Conservation (phyloP, 1,139 yeast species). For the Diutina siamensis region DNA sequence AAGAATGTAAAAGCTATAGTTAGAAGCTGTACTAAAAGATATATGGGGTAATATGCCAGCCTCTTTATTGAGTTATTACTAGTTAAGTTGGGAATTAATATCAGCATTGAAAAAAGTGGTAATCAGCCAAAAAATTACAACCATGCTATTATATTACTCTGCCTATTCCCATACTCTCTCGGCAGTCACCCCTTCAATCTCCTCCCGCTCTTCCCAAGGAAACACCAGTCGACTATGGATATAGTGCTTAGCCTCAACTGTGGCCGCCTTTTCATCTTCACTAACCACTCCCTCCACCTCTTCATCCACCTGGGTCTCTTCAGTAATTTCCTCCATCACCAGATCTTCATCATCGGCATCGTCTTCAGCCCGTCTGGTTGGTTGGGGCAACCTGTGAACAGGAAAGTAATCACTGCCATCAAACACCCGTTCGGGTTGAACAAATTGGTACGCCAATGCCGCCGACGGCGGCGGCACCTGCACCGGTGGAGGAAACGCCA, state of each 20-base stretch:
- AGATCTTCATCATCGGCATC: not conserved
- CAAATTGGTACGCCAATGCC: not conserved
- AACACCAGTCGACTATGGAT: constrained; percentile 13
- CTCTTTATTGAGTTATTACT: too few species aligned
- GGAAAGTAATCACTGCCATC: constrained; percentile 3
- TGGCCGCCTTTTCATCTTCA: not conserved
- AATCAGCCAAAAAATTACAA: too few species aligned
- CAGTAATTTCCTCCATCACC: not conserved
- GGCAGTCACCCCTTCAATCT: constrained; percentile 9
- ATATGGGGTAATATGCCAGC: too few species aligned
- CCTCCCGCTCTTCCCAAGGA: constrained; percentile 20
- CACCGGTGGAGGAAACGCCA: not conserved
- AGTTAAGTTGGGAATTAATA: too few species aligned
- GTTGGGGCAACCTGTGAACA: constrained; percentile 3
- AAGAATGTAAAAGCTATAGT: too few species aligned
- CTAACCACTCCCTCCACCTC: not conserved
- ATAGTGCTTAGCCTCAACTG: not conserved
- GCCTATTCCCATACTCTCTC: constrained; percentile 21
- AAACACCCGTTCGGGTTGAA: constrained; percentile 1
- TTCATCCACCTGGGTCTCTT: constrained; percentile 6
- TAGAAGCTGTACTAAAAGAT: too few species aligned
- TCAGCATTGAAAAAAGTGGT: not conserved
- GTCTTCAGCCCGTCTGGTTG: not conserved
- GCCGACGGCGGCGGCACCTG: not conserved
- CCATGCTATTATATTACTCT: too few species aligned